These are phyloP conservation scores for Herpotrichia juniperi DNA, from an alignment of 2,329 filamentous ascomycete genomes.

Conservation along the genomic window DNA sequence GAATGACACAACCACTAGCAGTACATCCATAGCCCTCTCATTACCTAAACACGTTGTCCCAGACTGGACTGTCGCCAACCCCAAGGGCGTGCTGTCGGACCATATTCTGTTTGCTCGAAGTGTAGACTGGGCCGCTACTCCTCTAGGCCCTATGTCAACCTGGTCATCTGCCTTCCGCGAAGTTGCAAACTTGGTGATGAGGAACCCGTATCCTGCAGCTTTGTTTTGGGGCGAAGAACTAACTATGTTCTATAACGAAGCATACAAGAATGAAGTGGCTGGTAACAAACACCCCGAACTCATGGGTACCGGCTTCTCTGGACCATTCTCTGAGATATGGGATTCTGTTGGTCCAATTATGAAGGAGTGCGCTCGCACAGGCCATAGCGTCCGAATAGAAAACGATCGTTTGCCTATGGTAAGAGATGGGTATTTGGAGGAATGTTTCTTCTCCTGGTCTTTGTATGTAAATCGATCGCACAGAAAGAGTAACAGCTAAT, in stretches of 20 bases:
- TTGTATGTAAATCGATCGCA: too few species aligned
- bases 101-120: conserved; percentile 46
- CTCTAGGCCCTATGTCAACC: conserved; percentile 53
- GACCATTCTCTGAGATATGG: conserved; percentile 48
- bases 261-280: conserved; percentile 41
- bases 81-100: conserved; percentile 33
- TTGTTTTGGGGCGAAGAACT: conserved; percentile 52
- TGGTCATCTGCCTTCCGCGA: conserved; percentile 59
- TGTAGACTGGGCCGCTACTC: conserved; percentile 56
- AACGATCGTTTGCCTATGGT: conserved; percentile 38
- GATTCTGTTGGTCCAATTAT: conserved; percentile 43
- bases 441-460: conserved; percentile 47
- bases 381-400: conserved; percentile 31
- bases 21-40: conserved; percentile 26
- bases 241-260: conserved; percentile 49
- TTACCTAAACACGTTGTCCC: conserved; percentile 27
- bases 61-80: conserved; percentile 33
- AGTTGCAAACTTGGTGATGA: conserved; percentile 37
- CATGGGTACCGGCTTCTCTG: conserved; percentile 40
- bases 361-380: conserved; percentile 34
- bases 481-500: too few species aligned
- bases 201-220: conserved; percentile 35
- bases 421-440: conserved; percentile 35
- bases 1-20: conserved; percentile 21
- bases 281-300: conserved; percentile 37